Conservation (phyloP, 2,329 filamentous ascomycete species). For the Bipolaris cookei region DNA sequence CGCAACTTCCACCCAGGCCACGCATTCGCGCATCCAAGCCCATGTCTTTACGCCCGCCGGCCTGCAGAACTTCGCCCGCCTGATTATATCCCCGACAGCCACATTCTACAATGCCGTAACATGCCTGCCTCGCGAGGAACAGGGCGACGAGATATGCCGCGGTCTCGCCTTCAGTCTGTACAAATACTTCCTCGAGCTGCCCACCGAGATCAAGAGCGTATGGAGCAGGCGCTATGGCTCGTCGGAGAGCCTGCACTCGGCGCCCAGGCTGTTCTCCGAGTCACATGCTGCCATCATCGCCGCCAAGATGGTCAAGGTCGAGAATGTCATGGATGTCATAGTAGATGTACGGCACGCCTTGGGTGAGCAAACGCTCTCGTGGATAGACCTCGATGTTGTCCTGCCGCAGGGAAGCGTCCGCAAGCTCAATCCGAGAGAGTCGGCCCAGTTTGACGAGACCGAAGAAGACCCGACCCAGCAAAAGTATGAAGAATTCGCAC, state of each 20-base stretch:
- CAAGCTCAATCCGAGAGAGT: constrained; percentile 53
- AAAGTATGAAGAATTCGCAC: constrained; percentile 79
- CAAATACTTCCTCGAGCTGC: constrained; percentile 92
- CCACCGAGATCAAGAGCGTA: constrained; percentile 74
- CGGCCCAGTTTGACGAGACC: constrained; percentile 64
- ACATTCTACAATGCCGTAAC: constrained; percentile 89
- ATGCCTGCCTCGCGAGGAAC: constrained; percentile 88
- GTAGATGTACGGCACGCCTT: constrained; percentile 75
- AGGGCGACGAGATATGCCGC: constrained; percentile 91
- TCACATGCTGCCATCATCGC: constrained; percentile 92
- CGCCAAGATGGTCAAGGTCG: constrained; percentile 80
- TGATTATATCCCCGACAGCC: constrained; percentile 92
- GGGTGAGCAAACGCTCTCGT: constrained; percentile 80
- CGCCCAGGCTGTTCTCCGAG: constrained; percentile 79
- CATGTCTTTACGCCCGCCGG: constrained; percentile 91
- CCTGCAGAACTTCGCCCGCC: constrained; percentile 84
- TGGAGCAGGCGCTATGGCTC: constrained; percentile 64
- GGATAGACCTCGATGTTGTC: constrained; percentile 86
- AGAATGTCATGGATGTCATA: constrained; percentile 75
- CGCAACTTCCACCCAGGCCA: constrained; percentile 84
- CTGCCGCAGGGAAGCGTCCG: constrained; percentile 77
- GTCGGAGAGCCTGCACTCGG: constrained; percentile 65
- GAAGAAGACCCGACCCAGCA: constrained; percentile 71
- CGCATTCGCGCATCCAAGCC: constrained; percentile 91
- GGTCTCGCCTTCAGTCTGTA: constrained; percentile 89